phyloP scores from a whole-genome alignment of 2,329 filamentous ascomycete genomes.

The Xylariaceae sp. region DNA sequence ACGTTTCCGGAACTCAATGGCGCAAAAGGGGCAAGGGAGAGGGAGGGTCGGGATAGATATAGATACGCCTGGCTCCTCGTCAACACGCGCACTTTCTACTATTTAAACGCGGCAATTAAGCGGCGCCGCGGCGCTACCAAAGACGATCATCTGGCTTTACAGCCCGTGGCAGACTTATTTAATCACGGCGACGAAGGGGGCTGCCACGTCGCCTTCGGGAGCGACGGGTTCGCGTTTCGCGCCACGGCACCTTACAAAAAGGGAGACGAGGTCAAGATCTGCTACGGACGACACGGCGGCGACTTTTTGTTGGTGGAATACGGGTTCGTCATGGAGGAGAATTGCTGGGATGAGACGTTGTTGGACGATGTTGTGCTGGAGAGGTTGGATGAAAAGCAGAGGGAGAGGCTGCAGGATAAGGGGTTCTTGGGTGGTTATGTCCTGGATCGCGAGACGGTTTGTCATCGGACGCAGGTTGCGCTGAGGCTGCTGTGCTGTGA shows the following conservation, averaged over 20 bases:
- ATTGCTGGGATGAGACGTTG: constrained; percentile 58
- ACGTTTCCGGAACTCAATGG: constrained; percentile 48
- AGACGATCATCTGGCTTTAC: constrained; percentile 71
- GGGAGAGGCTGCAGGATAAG: constrained; percentile 49
- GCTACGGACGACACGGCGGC: constrained; percentile 74
- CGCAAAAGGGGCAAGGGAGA: background rate
- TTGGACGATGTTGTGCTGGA: constrained; percentile 57
- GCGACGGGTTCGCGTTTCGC: constrained; percentile 60
- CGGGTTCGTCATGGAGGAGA: constrained; percentile 55
- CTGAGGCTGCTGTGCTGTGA: constrained; percentile 51
- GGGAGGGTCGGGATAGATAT: constrained; percentile 42
- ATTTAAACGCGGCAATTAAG: constrained; percentile 54
- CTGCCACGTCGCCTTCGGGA: constrained; percentile 60
- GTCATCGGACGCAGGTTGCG: constrained; percentile 63
- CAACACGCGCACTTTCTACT: constrained; percentile 70
- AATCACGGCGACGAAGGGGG: constrained; percentile 60
- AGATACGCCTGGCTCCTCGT: constrained; percentile 65
- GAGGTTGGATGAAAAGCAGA: constrained; percentile 45
- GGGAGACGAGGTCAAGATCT: constrained; percentile 72
- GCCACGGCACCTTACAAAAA: constrained; percentile 56
- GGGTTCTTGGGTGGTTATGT: constrained; percentile 60
- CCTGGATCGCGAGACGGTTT: constrained; percentile 57
- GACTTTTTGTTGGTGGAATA: constrained; percentile 77
- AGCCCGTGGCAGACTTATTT: constrained; percentile 77
- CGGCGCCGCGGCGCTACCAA: constrained; percentile 41